phyloP scores from a whole-genome alignment of 2,329 filamentous ascomycete species.

The Trichophyton mentagrophytes region DNA sequence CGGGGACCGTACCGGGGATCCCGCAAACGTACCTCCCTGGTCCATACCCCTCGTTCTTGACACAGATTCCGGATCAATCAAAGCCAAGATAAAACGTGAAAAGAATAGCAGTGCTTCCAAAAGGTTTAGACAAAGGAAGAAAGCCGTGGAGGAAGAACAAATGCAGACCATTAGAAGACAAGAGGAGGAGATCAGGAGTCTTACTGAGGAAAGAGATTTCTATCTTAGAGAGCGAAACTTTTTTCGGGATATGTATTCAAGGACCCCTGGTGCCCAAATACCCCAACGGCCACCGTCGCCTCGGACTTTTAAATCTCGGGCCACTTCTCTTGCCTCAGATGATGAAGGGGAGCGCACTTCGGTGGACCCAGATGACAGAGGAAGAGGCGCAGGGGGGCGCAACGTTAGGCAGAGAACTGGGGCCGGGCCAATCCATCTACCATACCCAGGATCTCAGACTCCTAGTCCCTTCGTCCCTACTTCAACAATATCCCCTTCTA shows the following conservation, averaged over 20 bases:
- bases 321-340: background rate
- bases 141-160: constrained; percentile 27
- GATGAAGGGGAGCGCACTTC: constrained; percentile 3
- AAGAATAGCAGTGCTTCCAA: constrained; percentile 33
- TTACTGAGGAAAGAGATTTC: constrained; percentile 26
- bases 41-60: constrained; percentile 24
- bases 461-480: background rate
- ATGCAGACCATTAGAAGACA: constrained; percentile 26
- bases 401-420: constrained; percentile 11
- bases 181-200: constrained; percentile 23
- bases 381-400: background rate
- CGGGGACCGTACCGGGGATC: background rate
- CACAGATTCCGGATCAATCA: constrained; percentile 30
- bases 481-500: background rate
- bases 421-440: constrained; percentile 4
- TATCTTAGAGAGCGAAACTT: constrained; percentile 31
- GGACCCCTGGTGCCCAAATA: constrained; percentile 8
- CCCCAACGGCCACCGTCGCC: constrained; percentile 12
- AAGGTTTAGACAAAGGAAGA: constrained; percentile 31
- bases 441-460: background rate
- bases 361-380: constrained; percentile 6
- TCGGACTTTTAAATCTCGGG: background rate
- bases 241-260: constrained; percentile 22
- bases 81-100: constrained; percentile 31
- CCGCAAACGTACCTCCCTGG: background rate